A percentile compares a stretch with the other conserved stretches of the same genome.
These are phyloP conservation scores for Porphyrellus cyaneotinctus DNA, from an alignment of 768 basidiomycete species.

Conservation along the genomic window DNA sequence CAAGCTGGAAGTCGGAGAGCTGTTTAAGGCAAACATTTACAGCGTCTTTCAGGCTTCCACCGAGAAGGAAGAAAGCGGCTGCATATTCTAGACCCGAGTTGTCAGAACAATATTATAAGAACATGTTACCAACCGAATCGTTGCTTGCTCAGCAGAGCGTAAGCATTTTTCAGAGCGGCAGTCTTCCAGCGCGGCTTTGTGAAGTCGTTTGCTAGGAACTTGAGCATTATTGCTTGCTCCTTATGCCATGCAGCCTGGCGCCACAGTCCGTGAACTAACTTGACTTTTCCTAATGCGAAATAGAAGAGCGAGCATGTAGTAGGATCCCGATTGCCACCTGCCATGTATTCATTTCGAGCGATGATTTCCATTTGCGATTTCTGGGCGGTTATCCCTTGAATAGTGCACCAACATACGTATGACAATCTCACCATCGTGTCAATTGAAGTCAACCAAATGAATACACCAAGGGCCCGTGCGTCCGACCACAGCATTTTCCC, in stretches of 20 bases:
- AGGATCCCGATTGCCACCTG: constrained; percentile 83
- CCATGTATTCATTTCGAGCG: constrained; percentile 91
- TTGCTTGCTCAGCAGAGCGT: constrained; percentile 83
- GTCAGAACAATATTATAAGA: constrained; percentile 2
- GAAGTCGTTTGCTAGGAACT: constrained; percentile 91
- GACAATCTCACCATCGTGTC: constrained; percentile 66
- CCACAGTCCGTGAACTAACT: constrained; percentile 94
- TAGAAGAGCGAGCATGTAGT: constrained; percentile 87
- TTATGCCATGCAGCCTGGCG: constrained; percentile 91
- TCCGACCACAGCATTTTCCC: constrained; percentile 90
- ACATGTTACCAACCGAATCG: constrained; percentile 69
- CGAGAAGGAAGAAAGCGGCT: constrained; percentile 96
- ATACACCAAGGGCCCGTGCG: constrained; percentile 80
- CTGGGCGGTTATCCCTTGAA: constrained; percentile 37
- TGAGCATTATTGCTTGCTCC: constrained; percentile 85
- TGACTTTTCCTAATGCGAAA: constrained; percentile 89
- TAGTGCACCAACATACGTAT: not conserved
- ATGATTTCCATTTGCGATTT: constrained; percentile 79
- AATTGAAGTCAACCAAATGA: constrained; percentile 79
- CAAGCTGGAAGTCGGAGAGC: constrained; percentile 86
- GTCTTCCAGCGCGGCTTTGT: constrained; percentile 79
- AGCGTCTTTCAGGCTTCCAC: constrained; percentile 84
- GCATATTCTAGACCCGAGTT: constrained; percentile 69
- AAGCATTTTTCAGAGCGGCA: constrained; percentile 95
- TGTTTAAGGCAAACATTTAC: constrained; percentile 88